Evolutionary conservation across 495 filamentous ascomycete genomes (phyloP).

Genomic region (Cercophora samala): DNA sequence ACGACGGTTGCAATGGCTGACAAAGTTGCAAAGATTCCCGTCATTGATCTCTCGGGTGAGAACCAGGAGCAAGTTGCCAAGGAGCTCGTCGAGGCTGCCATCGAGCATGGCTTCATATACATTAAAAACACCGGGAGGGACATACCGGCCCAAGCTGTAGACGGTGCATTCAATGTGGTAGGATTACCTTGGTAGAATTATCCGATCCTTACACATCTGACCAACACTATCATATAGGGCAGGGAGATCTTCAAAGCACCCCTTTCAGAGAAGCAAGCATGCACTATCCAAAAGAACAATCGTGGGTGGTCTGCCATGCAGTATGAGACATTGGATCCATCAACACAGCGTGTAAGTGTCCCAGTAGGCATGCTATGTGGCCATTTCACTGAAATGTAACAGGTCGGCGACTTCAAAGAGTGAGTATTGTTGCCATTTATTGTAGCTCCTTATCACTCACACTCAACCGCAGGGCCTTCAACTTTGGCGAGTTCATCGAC

Average conservation of each 20-base stretch:
- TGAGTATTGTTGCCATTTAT: conserved; percentile 35
- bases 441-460: background rate
- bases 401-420: conserved; percentile 95
- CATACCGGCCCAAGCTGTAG: conserved; percentile 63
- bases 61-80: conserved; percentile 58
- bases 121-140: conserved; percentile 64
- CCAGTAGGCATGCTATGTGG: background rate
- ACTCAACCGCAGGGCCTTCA: conserved; percentile 68
- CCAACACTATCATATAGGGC: conserved; percentile 49
- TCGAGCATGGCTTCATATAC: conserved; percentile 84
- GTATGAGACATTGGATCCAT: conserved; percentile 80
- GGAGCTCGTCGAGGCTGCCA: conserved; percentile 73
- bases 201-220: background rate
- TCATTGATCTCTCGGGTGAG: conserved; percentile 71
- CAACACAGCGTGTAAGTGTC: conserved; percentile 66
- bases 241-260: conserved; percentile 74
- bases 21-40: conserved; percentile 59
- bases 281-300: conserved; percentile 73
- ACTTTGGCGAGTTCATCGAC: conserved; percentile 74
- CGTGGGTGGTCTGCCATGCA: conserved; percentile 89
- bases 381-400: conserved; percentile 11
- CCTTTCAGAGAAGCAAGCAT: conserved; percentile 65
- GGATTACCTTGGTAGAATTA: conserved; percentile 13
- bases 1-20: conserved; percentile 31
- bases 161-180: conserved; percentile 75